A percentile compares a stretch with the other conserved stretches of the same genome.
phyloP scores from a whole-genome alignment of 352 stramenopile genomes.

The Paralagenidium karlingii region DNA sequence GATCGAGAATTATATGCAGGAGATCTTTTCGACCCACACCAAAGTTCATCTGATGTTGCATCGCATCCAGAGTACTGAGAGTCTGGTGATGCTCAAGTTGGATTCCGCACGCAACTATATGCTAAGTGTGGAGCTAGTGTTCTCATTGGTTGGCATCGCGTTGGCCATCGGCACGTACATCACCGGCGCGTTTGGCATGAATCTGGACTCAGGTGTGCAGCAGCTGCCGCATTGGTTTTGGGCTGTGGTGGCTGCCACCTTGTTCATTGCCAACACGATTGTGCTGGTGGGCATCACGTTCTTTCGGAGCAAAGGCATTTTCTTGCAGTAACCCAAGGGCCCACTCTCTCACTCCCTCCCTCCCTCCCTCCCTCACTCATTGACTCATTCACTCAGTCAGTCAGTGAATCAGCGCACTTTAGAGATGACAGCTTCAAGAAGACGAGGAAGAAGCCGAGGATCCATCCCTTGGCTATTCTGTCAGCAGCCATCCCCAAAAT shows the following conservation, averaged over 20 bases:
- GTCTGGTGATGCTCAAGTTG: constrained; percentile 64
- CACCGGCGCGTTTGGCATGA: constrained; percentile 63
- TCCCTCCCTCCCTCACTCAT: too few relatives aligned
- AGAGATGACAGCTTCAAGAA: too few relatives aligned
- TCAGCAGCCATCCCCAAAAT: too few relatives aligned
- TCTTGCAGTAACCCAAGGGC: constrained; percentile 13
- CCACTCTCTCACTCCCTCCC: not conserved
- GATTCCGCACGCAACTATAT: constrained; percentile 73
- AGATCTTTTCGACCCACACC: constrained; percentile 66
- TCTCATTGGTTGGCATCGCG: constrained; percentile 47
- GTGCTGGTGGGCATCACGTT: constrained; percentile 37
- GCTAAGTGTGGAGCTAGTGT: constrained; percentile 57
- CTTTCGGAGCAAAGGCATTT: constrained; percentile 46
- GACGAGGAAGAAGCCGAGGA: too few relatives aligned
- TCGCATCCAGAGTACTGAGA: constrained; percentile 66
- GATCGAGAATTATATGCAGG: constrained; percentile 67
- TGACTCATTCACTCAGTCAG: too few relatives aligned
- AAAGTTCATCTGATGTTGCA: constrained; percentile 56
- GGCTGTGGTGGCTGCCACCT: constrained; percentile 26
- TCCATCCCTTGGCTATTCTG: too few relatives aligned
- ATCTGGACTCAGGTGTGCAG: constrained; percentile 37
- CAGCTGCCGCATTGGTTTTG: constrained; percentile 36
- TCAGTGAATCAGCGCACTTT: too few relatives aligned
- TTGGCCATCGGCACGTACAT: constrained; percentile 52
- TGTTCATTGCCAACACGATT: constrained; percentile 28